phyloP scores from a whole-genome alignment of 768 basidiomycete genomes.

The Macrolepiota albuminosa region DNA sequence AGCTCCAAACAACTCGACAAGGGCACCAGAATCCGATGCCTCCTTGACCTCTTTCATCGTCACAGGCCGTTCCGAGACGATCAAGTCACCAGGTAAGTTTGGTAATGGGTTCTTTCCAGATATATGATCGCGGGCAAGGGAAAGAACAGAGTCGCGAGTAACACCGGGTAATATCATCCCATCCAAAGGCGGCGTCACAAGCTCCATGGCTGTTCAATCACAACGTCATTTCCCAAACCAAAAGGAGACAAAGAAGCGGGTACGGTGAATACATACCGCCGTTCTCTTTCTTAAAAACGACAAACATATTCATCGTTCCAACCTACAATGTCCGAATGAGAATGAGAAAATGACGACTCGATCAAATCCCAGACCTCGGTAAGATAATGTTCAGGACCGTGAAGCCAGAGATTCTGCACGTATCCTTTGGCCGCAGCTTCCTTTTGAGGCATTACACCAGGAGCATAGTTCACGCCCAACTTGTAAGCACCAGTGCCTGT shows the following conservation, averaged over 20 bases:
- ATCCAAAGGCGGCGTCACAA: constrained; percentile 85
- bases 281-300: constrained; percentile 67
- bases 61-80: constrained; percentile 64
- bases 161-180: constrained; percentile 93
- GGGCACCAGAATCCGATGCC: constrained; percentile 50
- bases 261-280: constrained; percentile 38
- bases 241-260: background rate
- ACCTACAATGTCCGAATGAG: constrained; percentile 45
- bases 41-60: constrained; percentile 72
- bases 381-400: constrained; percentile 60
- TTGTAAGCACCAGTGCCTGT: constrained; percentile 84
- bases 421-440: constrained; percentile 74
- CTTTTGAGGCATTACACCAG: constrained; percentile 81
- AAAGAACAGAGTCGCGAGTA: constrained; percentile 80
- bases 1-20: constrained; percentile 81
- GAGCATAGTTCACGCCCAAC: constrained; percentile 85
- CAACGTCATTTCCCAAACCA: constrained; percentile 18
- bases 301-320: constrained; percentile 92
- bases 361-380: constrained; percentile 36
- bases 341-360: background rate
- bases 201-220: constrained; percentile 52
- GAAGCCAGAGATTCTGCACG: constrained; percentile 86
- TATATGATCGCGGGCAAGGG: constrained; percentile 62
- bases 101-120: constrained; percentile 38
- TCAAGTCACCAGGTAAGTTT: constrained; percentile 51